Base-by-base conservation (phyloP, 441 rosid genomes). In the Geranium incanum region DNA sequence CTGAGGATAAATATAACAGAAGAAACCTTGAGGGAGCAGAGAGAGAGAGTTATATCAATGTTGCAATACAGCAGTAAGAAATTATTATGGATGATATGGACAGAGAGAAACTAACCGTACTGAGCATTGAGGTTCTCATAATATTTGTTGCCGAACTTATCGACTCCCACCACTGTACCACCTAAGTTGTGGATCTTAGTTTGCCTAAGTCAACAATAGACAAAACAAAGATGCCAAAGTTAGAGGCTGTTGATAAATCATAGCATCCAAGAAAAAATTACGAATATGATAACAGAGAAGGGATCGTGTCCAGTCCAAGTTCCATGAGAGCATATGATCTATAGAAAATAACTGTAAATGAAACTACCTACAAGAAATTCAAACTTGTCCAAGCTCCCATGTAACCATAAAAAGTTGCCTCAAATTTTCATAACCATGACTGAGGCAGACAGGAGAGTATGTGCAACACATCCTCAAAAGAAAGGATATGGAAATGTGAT, bases 121-220 rank as follows among this genome's bases (percentile, higher is more conserved):
- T 92, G 96, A 41, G 81, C 84, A 67, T 76, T 87, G 15, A 86
- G 89, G 67, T 79, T 95, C 90, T 90, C 85, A 70, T 89, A 92
- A 79, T 92, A 95, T 82, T 92, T 92, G 75, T 95, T 95, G 66
- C 99, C 98, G 33, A 88, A 83, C 78, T 88, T 95, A 84, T 95
- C 98, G 41, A 89, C 87, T 23, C 98, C 99, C 70, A 90, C 87
- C 64, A 90, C 84, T 4, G 85, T 87, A 48, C 93, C 98, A 72
- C 99, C 98, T 39, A 88, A 85, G 76, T 85, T 87, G 79, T 95
- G 99, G 79, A 95, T 82, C 77, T 90, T 95, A 71, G 99, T 95
- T 86, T 92, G 96, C 90, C 99, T 95, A 64, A 1, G 75, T 72
- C 76, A 79, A 65, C 4, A 70, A 69, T 55, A 28, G 59, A 41